Percentiles rank a stretch among this genome's conserved stretches.
Conservation (phyloP, 345 rosid genomes). For the Lepidium didymum region DNA sequence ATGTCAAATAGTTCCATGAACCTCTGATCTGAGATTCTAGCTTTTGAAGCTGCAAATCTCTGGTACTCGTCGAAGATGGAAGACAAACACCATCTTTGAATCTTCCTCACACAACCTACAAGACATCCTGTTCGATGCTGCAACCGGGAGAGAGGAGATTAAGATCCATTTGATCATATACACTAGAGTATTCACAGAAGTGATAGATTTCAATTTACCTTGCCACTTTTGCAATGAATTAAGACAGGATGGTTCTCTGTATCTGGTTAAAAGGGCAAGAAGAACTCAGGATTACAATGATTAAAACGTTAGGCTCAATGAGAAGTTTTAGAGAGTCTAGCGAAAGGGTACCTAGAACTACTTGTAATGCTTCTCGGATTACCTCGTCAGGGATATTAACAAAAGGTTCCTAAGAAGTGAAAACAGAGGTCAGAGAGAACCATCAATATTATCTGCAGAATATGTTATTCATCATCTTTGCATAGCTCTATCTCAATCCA, state of each 20-base stretch:
- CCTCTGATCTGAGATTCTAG: constrained; percentile 64
- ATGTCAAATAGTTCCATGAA: constrained; percentile 61
- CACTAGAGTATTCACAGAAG: not conserved
- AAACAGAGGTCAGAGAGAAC: not conserved
- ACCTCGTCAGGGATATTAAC: constrained; percentile 61
- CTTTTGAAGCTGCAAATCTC: constrained; percentile 58
- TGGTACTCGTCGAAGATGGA: constrained; percentile 76
- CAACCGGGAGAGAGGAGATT: not conserved
- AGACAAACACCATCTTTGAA: constrained; percentile 74
- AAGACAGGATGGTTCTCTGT: constrained; percentile 61
- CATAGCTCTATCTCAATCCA: not conserved
- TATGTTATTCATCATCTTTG: not conserved
- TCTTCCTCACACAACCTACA: constrained; percentile 67
- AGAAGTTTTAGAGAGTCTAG: not conserved
- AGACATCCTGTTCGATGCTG: constrained; percentile 81
- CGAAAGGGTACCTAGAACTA: constrained; percentile 45
- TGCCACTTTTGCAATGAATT: constrained; percentile 78
- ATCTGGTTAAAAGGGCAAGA: constrained; percentile 29
- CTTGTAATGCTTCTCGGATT: constrained; percentile 62
- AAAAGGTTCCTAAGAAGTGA: constrained; percentile 55
- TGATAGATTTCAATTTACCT: constrained; percentile 37
- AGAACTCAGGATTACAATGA: not conserved
- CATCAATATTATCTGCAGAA: not conserved
- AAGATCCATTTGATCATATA: not conserved
- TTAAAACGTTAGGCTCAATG: not conserved